Percentiles rank a stretch among this genome's conserved stretches.
phyloP scores from a whole-genome alignment of 495 filamentous ascomycete species.

The Beverwykella pulmonaria region DNA sequence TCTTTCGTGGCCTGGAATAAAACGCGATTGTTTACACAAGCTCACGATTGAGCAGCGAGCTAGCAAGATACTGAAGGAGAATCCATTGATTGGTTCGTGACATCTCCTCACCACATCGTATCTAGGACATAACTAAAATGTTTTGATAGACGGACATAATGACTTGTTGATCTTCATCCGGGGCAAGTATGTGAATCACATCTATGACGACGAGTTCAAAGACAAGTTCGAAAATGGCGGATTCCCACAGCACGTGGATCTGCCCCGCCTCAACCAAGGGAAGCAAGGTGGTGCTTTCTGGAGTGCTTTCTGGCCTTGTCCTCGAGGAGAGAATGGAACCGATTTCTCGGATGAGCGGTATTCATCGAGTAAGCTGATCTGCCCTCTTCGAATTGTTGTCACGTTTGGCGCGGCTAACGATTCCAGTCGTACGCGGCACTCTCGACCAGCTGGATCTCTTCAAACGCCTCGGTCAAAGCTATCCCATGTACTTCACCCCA shows the following conservation, averaged over 20 bases:
- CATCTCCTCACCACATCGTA: not conserved
- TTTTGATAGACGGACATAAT: conserved; percentile 79
- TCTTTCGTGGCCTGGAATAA: too few relatives aligned
- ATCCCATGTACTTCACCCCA: conserved; percentile 70
- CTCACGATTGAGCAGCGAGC: conserved; percentile 66
- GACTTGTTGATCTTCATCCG: conserved; percentile 80
- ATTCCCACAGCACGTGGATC: conserved; percentile 73
- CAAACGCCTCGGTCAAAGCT: conserved; percentile 65
- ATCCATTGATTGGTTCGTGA: conserved; percentile 72
- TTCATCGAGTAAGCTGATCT: conserved; percentile 49
- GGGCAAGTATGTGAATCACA: conserved; percentile 69
- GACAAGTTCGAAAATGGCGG: conserved; percentile 67
- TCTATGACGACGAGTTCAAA: conserved; percentile 74
- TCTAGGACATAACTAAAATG: not conserved
- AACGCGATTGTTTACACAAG: not conserved
- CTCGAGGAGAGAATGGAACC: conserved; percentile 56
- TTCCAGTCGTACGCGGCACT: conserved; percentile 66
- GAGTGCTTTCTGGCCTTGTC: conserved; percentile 84
- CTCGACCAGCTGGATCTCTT: conserved; percentile 84
- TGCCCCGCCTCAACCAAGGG: conserved; percentile 65
- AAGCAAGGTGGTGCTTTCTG: conserved; percentile 80
- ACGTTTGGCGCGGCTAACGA: not conserved
- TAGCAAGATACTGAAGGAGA: conserved; percentile 66
- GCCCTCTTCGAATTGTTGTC: not conserved
- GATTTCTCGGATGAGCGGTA: conserved; percentile 79